Base-by-base conservation (phyloP, 176 grass and related monocot species). In the Phoenix roebelenii region DNA sequence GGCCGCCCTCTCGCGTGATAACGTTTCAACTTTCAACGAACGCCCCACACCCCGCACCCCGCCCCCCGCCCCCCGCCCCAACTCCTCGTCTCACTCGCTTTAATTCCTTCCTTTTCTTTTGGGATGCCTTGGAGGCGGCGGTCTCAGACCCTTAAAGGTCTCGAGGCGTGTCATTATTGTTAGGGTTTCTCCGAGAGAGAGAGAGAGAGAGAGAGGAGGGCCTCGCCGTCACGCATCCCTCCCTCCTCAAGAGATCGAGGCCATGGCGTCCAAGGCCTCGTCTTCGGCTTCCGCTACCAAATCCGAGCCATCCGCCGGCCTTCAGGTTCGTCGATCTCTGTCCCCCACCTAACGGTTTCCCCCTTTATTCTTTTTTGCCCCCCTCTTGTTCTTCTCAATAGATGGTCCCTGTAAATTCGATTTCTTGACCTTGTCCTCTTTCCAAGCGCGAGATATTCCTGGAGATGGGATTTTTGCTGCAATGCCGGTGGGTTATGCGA, bases 241-340 rank as follows among this genome's bases (percentile, higher is more conserved):
- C 35, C 35, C 35, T 44, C 35, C 10, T 12, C 35, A 3, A 35
- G 9, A 44, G 35, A 44, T 44, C 35, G 35, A 44, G 35, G 69
- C 53, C 53, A 76, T 74, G 76, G 76, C 67, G 23, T 66, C 64
- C 7, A 57, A 64, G 67, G 71, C 57, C 14, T 72, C 75, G 48
- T 60, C 70, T 19, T 79, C 75, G 14, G 61, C 65, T 18, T 83
- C 79, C 18, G 80, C 52, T 10, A 65, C 72, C 76, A 79, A 75
- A 68, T 89, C 85, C 16, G 52, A 66, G 44, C 63, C 72, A 48
- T 63, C 76, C 5, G 50, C 52, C 30, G 29, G 12, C 15, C 66
- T 57, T 18, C 52, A 69, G 66, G 66, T 69, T 22, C 1, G 18
- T 4, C 22, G 18, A 23, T 23, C 15, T 29, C 19, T 22, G 29